A percentile compares a stretch with the other conserved stretches of the same genome.
Conservation (phyloP, 1,284 basidiomycete species). For the Psilocybe mexicana region DNA sequence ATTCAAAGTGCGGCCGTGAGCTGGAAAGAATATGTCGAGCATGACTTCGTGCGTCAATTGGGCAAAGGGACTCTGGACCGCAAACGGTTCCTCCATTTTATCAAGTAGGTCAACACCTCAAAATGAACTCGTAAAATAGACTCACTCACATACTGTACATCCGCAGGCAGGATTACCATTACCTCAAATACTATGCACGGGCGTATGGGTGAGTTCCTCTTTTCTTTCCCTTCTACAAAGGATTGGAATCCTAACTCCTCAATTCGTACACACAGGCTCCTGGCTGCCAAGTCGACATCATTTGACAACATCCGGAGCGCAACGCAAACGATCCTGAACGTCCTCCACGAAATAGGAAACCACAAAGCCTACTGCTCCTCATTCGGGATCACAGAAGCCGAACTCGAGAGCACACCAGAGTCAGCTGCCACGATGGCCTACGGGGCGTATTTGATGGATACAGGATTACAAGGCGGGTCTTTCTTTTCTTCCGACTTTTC, state of each 20-base stretch:
- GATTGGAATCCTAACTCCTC: neutral
- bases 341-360: constrained; percentile 72
- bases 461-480: constrained; percentile 62
- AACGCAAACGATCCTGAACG: constrained; percentile 63
- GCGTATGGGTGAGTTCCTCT: constrained; percentile 57
- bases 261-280: constrained; percentile 46
- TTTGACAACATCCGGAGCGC: constrained; percentile 70
- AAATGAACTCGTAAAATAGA: neutral
- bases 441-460: constrained; percentile 83
- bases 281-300: constrained; percentile 74
- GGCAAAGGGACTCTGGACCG: constrained; percentile 69
- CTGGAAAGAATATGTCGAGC: constrained; percentile 82
- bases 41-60: constrained; percentile 80
- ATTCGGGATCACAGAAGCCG: constrained; percentile 65
- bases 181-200: constrained; percentile 77
- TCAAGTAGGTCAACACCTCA: constrained; percentile 55
- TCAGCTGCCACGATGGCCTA: constrained; percentile 78
- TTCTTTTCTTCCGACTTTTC: neutral
- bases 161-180: constrained; percentile 73
- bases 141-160: neutral
- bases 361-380: constrained; percentile 71
- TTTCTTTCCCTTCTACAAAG: neutral
- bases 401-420: constrained; percentile 66
- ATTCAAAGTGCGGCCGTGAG: constrained; percentile 56
- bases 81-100: constrained; percentile 81